Conservation (phyloP, 2,329 filamentous ascomycete genomes). For the Aspergillus ibericus region DNA sequence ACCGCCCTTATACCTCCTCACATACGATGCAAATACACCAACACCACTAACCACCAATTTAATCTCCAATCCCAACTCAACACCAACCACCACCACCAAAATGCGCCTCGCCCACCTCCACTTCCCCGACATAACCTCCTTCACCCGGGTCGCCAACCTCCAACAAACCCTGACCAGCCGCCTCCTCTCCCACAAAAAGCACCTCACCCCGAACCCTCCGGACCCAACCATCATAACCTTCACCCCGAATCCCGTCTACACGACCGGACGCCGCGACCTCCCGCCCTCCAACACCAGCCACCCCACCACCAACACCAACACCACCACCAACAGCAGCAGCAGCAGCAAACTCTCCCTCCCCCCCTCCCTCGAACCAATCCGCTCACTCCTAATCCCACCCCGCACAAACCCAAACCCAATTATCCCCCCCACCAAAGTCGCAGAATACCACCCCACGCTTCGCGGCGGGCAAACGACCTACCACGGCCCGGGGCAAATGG, state of each 20-base stretch:
- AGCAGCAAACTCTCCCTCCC: slow-evolving; percentile 41
- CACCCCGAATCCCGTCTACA: slow-evolving; percentile 80
- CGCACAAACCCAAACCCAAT: slow-evolving; percentile 27
- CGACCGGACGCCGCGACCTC: slow-evolving; percentile 78
- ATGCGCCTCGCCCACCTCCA: slow-evolving; percentile 64
- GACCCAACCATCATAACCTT: slow-evolving; percentile 77
- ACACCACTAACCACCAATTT: background rate
- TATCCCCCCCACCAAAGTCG: slow-evolving; percentile 31
- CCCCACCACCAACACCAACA: slow-evolving; percentile 18
- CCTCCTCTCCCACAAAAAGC: slow-evolving; percentile 62
- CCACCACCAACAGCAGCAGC: slow-evolving; percentile 18
- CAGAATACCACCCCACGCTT: slow-evolving; percentile 68
- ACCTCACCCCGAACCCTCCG: slow-evolving; percentile 49
- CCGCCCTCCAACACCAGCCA: slow-evolving; percentile 40
- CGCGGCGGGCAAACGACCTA: slow-evolving; percentile 92
- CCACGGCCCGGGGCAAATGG: slow-evolving; percentile 88
- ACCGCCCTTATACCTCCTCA: background rate
- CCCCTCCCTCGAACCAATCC: slow-evolving; percentile 38
- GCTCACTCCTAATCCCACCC: slow-evolving; percentile 30
- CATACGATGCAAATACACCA: background rate
- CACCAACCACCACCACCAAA: slow-evolving; percentile 7
- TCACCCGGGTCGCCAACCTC: slow-evolving; percentile 55
- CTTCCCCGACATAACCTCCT: slow-evolving; percentile 55
- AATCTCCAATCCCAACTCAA: background rate
- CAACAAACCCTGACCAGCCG: slow-evolving; percentile 58